Base-by-base conservation (phyloP, 305 asterid species). In the Fraxinus albicans region DNA sequence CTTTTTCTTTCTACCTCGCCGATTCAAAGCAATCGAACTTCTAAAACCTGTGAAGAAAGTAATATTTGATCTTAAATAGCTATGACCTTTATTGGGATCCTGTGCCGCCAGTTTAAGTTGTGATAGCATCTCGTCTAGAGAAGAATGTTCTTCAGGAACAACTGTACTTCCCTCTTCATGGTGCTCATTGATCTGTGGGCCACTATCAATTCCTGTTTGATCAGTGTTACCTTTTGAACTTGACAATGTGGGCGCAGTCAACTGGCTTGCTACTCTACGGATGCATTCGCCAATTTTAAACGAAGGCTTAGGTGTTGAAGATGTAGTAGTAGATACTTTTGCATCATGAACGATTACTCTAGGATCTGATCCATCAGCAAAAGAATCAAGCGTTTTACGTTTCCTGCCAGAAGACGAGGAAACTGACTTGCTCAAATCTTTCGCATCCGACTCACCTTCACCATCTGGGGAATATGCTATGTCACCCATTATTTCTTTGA, bases 231-330 rank as follows among this genome's bases (percentile, higher is more conserved):
- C 88, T 86, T 92, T 91, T 9, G 84, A 81, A 72, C 67, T 77
- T 17, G 95, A 81, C 17, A 94, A 80, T 9, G 91, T 67, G 77
- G 95, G 74, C 29, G 93, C 95, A 19, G 97, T 91, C 84, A 96
- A 84, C 84, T 94, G 97, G 90, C 91, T 91, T 75, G 99, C 99
- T 63, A 91, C 95, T 87, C 97, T 90, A 44, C 93, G 95, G 36
- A 96, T 96, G 84, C 99, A 94, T 80, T 94, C 99, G 8, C 99
- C 99, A 19, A 96, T 91, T 85, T 91, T 94, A 69, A 96, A 96
- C 63, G 97, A 94, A 58, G 97, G 95, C 82, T 89, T 94, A 34
- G 96, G 94, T 81, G 89, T 80, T 73, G 91, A 85, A 76, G 85
- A 82, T 12, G 79, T 78, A 6, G 88, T 73, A 72, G 85, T 67